phyloP scores from a whole-genome alignment of 2,329 filamentous ascomycete species.

The Colletotrichum spaethianum region DNA sequence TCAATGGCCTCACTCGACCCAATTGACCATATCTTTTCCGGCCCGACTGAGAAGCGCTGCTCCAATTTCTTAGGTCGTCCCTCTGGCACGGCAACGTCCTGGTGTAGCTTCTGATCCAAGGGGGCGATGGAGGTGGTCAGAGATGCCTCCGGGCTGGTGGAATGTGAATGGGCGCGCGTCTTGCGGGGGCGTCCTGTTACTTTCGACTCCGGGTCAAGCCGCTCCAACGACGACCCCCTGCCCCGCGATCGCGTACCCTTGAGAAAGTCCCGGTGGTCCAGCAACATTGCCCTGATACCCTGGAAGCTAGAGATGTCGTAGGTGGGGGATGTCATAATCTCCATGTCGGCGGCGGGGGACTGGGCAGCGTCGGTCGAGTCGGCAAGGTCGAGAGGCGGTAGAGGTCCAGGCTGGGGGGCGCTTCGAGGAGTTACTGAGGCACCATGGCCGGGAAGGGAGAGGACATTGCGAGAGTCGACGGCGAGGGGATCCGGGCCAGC shows the following conservation, averaged over 20 bases:
- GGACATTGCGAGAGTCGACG: constrained; percentile 50
- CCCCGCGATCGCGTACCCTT: constrained; percentile 46
- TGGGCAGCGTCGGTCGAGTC: background rate
- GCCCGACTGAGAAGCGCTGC: constrained; percentile 58
- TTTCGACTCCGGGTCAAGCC: constrained; percentile 53
- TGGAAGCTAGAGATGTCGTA: constrained; percentile 51
- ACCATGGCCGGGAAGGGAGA: constrained; percentile 52
- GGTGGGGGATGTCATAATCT: constrained; percentile 50
- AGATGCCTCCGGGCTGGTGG: constrained; percentile 47
- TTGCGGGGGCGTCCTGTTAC: constrained; percentile 42
- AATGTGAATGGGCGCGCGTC: constrained; percentile 43
- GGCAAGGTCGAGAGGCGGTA: constrained; percentile 49
- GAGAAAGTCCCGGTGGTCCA: constrained; percentile 52
- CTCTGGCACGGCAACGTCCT: constrained; percentile 45
- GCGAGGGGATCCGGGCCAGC: constrained; percentile 44
- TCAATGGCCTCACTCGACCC: constrained; percentile 64
- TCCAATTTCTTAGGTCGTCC: constrained; percentile 56
- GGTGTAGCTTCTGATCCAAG: constrained; percentile 41
- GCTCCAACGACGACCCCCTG: constrained; percentile 48
- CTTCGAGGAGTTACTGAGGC: constrained; percentile 54
- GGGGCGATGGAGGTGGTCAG: constrained; percentile 42
- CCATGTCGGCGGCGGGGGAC: constrained; percentile 46
- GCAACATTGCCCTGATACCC: constrained; percentile 54
- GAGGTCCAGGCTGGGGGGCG: constrained; percentile 46
- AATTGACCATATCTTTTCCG: constrained; percentile 77